Evolutionary conservation across 345 rosid species (phyloP), one percentile per base, ranked within the genome.

Genomic region (Dimocarpus longan): DNA sequence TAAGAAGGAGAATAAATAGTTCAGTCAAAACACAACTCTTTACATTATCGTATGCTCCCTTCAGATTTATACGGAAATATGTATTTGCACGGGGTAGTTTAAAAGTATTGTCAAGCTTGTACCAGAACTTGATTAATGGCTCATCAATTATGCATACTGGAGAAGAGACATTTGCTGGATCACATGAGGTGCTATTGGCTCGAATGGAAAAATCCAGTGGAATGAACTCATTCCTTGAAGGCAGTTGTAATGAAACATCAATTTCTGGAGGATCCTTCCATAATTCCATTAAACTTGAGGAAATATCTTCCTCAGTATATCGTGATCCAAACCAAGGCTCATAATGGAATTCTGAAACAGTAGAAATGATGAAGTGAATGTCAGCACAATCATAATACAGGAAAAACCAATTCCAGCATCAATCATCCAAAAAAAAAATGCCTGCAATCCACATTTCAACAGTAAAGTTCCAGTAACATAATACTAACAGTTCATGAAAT

Each of bases 281-380:
- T 70, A 89, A 73, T 80, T 87, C 90, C 85, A 93, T 90, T 82
- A 91, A 75, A 79, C 89, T 78, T 72, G 86, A 83, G 60, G 95
- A 87, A 82, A 96, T 81, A 79, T 86, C 86, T 87, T 96, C 98
- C 85, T 85, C 94, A 16, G 82, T 76, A 75, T 88, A 96, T 65
- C 64, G 84, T 70, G 99, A 91, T 44, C 93, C 98, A 44, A 90
- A 96, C 99, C 98, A 96, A 40, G 99, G 98, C 86, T 96, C 99
- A 26, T 19, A 76, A 42, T 82, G 91, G 82, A 84, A 71, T 83
- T 84, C 99, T 94, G 93, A 81, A 85, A 83, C 52, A 82, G 68
- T 39, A 68, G 70, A 69, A 68, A 77, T 70, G 44, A 18, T 65
- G 64, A 76, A 46, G 18, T 21, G 57, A 68, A 48, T 26, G 40